Evolutionary conservation across 345 rosid genomes (phyloP).

Genomic region (Mangifera indica): DNA sequence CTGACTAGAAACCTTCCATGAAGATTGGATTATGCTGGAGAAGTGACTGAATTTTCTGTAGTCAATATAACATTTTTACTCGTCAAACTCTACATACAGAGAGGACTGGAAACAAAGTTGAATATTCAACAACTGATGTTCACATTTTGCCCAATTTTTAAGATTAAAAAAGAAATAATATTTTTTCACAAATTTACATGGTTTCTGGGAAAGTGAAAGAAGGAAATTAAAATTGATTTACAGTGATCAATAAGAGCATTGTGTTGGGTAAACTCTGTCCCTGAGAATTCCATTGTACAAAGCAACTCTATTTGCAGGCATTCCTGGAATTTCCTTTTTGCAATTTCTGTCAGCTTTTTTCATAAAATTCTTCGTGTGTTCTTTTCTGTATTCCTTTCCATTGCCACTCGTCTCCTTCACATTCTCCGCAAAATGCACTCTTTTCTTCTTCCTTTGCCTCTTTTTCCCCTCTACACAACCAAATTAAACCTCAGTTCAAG

Average conservation of each 20-base stretch:
- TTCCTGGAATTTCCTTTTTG: slow-evolving; percentile 45
- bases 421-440: slow-evolving; percentile 67
- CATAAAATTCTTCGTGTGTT: slow-evolving; percentile 17
- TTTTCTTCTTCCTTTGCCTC: slow-evolving; percentile 44
- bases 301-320: slow-evolving; percentile 63
- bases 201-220: not conserved
- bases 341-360: slow-evolving; percentile 33
- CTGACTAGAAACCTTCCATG: not conserved
- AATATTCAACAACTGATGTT: too few relatives aligned
- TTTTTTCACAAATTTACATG: not conserved
- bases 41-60: not conserved
- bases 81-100: too few relatives aligned
- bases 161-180: too few relatives aligned
- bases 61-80: not conserved
- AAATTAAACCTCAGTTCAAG: not conserved
- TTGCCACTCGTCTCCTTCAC: slow-evolving; percentile 64
- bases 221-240: not conserved
- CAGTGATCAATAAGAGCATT: slow-evolving; percentile 41
- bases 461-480: slow-evolving; percentile 38
- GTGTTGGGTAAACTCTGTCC: slow-evolving; percentile 54
- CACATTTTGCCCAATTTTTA: too few relatives aligned
- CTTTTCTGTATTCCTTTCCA: slow-evolving; percentile 57
- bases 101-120: too few relatives aligned
- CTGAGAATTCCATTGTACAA: slow-evolving; percentile 66
- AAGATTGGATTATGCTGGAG: too few relatives aligned